phyloP scores from a whole-genome alignment of 495 filamentous ascomycete species.

The Aspergillus avenaceus region DNA sequence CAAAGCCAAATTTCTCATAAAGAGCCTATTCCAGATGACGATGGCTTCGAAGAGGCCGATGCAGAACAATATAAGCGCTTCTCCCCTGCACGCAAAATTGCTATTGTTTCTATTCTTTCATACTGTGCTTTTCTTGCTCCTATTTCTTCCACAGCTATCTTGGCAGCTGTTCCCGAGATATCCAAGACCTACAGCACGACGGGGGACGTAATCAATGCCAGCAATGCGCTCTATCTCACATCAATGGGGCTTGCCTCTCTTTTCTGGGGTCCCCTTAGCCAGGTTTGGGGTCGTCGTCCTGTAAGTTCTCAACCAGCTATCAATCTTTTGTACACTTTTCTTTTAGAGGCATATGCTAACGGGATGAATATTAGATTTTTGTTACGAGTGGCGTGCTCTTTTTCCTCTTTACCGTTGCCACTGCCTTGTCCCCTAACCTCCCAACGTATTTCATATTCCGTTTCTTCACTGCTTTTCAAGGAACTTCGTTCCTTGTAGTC shows the following conservation, averaged over 20 bases:
- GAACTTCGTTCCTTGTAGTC: slow-evolving; percentile 64
- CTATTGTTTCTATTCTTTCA: slow-evolving; percentile 60
- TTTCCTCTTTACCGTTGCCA: slow-evolving; percentile 60
- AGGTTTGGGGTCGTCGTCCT: slow-evolving; percentile 60
- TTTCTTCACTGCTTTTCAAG: slow-evolving; percentile 65
- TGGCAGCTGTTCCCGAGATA: slow-evolving; percentile 68
- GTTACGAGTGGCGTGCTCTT: slow-evolving; percentile 55
- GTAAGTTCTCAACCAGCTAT: slow-evolving; percentile 31
- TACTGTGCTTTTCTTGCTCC: slow-evolving; percentile 67
- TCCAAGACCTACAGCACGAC: slow-evolving; percentile 57
- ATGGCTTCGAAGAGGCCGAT: slow-evolving; percentile 28
- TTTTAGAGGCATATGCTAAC: slow-evolving; percentile 7
- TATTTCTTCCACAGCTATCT: slow-evolving; percentile 62
- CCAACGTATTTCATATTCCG: slow-evolving; percentile 67
- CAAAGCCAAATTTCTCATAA: slow-evolving; percentile 2
- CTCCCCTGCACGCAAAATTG: slow-evolving; percentile 48
- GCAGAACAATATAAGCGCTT: slow-evolving; percentile 52
- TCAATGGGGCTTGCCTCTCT: slow-evolving; percentile 66
- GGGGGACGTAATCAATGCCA: slow-evolving; percentile 62
- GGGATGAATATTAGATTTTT: slow-evolving; percentile 41
- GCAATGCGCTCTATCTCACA: slow-evolving; percentile 65
- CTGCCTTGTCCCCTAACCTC: slow-evolving; percentile 62
- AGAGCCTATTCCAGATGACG: slow-evolving; percentile 32
- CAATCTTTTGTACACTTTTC: neutral
- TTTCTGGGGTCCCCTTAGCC: slow-evolving; percentile 64